These are phyloP conservation scores for Aureobasidium sp. DNA, from an alignment of 2,329 filamentous ascomycete species.

Conservation along the genomic window DNA sequence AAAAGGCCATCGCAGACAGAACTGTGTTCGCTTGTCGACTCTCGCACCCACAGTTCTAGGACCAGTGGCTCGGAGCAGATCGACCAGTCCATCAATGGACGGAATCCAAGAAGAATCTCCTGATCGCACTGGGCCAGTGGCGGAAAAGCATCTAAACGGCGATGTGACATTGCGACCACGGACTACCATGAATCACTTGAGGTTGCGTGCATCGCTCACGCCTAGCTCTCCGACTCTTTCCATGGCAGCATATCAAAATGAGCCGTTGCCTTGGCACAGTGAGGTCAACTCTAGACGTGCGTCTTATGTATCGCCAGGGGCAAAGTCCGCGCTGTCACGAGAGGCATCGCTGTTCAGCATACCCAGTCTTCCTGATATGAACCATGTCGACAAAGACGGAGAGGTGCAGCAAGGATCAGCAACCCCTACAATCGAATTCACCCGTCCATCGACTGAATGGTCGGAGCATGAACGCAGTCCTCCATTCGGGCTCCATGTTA, in stretches of 20 bases:
- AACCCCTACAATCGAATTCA: slow-evolving; percentile 15
- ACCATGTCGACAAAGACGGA: slow-evolving; percentile 15
- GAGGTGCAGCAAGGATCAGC: neutral
- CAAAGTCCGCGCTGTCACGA: neutral
- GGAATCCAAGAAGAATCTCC: slow-evolving; percentile 33
- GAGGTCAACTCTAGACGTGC: neutral
- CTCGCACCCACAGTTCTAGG: slow-evolving; percentile 37
- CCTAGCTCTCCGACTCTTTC: slow-evolving; percentile 35
- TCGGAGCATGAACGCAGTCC: slow-evolving; percentile 8
- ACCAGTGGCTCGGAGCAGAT: slow-evolving; percentile 27
- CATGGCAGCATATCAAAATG: slow-evolving; percentile 16
- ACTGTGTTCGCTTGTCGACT: slow-evolving; percentile 40
- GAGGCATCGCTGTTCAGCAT: slow-evolving; percentile 28
- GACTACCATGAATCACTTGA: slow-evolving; percentile 24
- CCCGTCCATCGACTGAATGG: slow-evolving; percentile 16
- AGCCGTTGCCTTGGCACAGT: neutral
- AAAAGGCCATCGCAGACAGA: slow-evolving; percentile 38
- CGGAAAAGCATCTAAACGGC: slow-evolving; percentile 1
- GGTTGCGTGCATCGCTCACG: slow-evolving; percentile 34
- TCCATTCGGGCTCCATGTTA: slow-evolving; percentile 9
- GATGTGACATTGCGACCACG: slow-evolving; percentile 7
- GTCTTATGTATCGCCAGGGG: neutral
- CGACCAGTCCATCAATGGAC: slow-evolving; percentile 32
- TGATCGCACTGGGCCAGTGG: neutral
- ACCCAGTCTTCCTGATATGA: slow-evolving; percentile 31